These are phyloP conservation scores for Cercospora sp. DNA, from an alignment of 2,329 filamentous ascomycete genomes.

Conservation along the genomic window DNA sequence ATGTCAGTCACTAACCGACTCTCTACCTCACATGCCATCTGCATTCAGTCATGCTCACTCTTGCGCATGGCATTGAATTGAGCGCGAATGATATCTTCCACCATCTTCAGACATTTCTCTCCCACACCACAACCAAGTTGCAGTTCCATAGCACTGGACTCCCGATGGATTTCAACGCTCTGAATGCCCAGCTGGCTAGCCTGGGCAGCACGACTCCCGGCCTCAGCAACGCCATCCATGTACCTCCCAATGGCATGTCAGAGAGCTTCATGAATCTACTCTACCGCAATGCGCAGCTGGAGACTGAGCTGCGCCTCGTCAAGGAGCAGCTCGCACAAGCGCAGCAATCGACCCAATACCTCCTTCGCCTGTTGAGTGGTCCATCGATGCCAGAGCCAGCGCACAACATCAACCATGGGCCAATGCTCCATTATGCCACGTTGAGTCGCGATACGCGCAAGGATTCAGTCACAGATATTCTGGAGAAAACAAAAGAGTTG, in stretches of 20 bases:
- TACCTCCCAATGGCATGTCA: not conserved
- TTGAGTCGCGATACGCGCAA: too few species aligned
- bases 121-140: not conserved
- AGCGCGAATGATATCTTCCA: not conserved
- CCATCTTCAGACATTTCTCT: not conserved
- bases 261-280: constrained; percentile 15
- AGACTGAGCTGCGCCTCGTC: constrained; percentile 30
- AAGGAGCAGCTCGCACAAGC: constrained; percentile 31
- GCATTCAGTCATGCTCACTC: not conserved
- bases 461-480: not conserved
- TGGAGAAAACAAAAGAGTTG: not conserved
- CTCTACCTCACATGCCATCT: too few species aligned
- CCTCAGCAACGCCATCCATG: not conserved
- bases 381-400: too few species aligned
- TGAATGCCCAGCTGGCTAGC: not conserved
- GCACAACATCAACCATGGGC: too few species aligned
- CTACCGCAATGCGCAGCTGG: constrained; percentile 29
- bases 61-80: not conserved
- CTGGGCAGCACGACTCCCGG: not conserved
- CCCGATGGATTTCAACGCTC: not conserved
- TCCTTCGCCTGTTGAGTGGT: constrained; percentile 21
- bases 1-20: too few species aligned
- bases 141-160: not conserved
- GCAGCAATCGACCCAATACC: constrained; percentile 23
- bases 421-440: too few species aligned